phyloP scores from a whole-genome alignment of 2,329 filamentous ascomycete species.

The Penicillium corylophilum region DNA sequence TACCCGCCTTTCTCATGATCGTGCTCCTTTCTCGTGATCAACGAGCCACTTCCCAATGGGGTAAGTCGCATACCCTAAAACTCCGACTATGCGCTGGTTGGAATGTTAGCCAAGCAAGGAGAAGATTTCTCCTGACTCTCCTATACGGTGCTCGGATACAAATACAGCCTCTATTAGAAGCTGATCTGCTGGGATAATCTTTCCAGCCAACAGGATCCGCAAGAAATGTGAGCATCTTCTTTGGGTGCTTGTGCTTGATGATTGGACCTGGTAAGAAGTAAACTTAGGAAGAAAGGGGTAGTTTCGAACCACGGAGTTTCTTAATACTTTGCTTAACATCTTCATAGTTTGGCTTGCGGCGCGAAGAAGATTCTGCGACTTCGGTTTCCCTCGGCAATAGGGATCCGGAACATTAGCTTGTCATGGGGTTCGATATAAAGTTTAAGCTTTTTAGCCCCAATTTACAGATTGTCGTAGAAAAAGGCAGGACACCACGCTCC shows the following conservation, averaged over 20 bases:
- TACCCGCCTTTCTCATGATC: background rate
- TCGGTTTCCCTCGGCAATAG: background rate
- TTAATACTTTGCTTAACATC: background rate
- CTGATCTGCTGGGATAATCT: background rate
- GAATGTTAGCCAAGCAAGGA: conserved; percentile 20
- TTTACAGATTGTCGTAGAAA: background rate
- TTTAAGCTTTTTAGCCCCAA: background rate
- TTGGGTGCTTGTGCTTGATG: background rate
- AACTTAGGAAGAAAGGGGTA: background rate
- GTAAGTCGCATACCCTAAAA: conserved; percentile 19
- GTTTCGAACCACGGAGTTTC: background rate
- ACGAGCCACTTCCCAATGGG: conserved; percentile 5
- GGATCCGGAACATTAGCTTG: background rate
- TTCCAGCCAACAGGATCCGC: background rate
- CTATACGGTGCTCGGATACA: background rate
- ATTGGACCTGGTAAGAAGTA: background rate
- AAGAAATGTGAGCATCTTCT: conserved; percentile 2
- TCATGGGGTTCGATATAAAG: background rate
- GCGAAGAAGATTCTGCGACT: background rate
- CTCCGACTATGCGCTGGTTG: conserved; percentile 15
- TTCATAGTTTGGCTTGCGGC: background rate
- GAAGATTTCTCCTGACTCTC: conserved; percentile 1
- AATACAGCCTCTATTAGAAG: background rate
- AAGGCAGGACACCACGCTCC: background rate
- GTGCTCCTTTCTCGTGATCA: conserved; percentile 10